Conservation (phyloP, 1,284 basidiomycete genomes). For the Phlebopus sp. region DNA sequence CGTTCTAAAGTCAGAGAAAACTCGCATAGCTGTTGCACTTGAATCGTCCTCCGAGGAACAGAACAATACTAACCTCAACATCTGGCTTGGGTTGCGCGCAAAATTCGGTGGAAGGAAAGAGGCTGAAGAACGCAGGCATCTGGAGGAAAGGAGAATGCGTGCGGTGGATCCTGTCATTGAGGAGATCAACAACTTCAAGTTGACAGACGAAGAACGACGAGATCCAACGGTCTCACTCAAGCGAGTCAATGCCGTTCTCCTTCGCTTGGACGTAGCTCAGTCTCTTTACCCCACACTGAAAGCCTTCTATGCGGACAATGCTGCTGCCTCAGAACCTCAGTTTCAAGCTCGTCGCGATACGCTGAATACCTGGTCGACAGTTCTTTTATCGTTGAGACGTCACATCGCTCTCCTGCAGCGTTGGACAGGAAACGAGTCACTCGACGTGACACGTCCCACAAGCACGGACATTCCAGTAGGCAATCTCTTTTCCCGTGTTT, state of each 20-base stretch:
- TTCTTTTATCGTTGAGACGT: conserved; percentile 74
- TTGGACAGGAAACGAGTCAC: conserved; percentile 90
- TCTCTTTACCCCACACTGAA: conserved; percentile 85
- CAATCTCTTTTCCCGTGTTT: conserved; percentile 25
- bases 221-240: conserved; percentile 57
- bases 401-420: conserved; percentile 78
- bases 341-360: conserved; percentile 84
- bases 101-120: conserved; percentile 78
- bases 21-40: conserved; percentile 76
- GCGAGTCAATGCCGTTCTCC: conserved; percentile 73
- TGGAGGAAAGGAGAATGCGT: conserved; percentile 81
- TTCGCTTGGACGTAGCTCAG: conserved; percentile 79
- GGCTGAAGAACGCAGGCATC: conserved; percentile 77
- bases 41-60: conserved; percentile 67
- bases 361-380: conserved; percentile 85
- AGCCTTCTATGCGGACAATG: conserved; percentile 79
- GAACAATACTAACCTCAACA: conserved; percentile 60
- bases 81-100: conserved; percentile 92
- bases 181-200: conserved; percentile 76
- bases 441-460: conserved; percentile 80
- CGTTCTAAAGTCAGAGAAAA: conserved; percentile 91
- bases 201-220: conserved; percentile 38
- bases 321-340: conserved; percentile 57
- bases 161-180: conserved; percentile 82
- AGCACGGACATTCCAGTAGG: conserved; percentile 54